Base-by-base conservation (phyloP, 2,329 filamentous ascomycete species). In the Aspergillus spinulosporus region DNA sequence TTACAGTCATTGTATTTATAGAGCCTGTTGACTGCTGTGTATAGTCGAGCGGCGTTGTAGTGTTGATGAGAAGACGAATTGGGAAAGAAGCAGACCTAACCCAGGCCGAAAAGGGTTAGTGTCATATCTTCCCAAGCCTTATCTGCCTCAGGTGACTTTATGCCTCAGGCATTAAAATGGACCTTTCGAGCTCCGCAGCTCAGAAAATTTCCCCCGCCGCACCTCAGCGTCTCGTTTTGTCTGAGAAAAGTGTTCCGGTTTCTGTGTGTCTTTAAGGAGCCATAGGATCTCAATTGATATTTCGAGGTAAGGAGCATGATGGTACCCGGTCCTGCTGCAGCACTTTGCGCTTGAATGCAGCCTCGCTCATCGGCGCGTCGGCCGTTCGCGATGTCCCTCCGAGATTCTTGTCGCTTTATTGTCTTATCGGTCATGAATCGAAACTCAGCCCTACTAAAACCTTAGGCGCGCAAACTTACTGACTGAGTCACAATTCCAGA, bases 191-290 rank as follows among this genome's bases (percentile, higher is more conserved):
- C 62, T 62, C 56, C 58, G 53, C 57, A 54, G 57, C 54, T 61
- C 59, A 63, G 58, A 62, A 62, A 64, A 63, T 60, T 64, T 64
- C 56, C 58, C 60, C 60, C 62, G 43, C 52, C 48, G 47, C 55
- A 49, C 47, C 15, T 29, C n/a, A 31, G 36, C 12, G 26, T 39
- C 31, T 48, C 29, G 14, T 47, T 39, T 21, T 11, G 14, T 45
- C 28, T 15, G 9, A 43, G 21, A 53, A 40, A 47, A 39, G 32
- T 31, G 21, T 45, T 47, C 26, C 21, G 28, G 26, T 26, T 53
- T 47, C 21, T 39, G 42, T 21, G 42, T 32, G 12, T 37, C n/a
- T 29, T 28, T 29, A 14, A 45, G 31, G 40, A 45, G 32, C 37
- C 42, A 45, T 45, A 45, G 28, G 21, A 37, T 40, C 31, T 39